Evolutionary conservation across 805 yeast genomes (phyloP), one percentile per base, ranked within the genome.

Genomic region (Scheffersomyces coipomensis): DNA sequence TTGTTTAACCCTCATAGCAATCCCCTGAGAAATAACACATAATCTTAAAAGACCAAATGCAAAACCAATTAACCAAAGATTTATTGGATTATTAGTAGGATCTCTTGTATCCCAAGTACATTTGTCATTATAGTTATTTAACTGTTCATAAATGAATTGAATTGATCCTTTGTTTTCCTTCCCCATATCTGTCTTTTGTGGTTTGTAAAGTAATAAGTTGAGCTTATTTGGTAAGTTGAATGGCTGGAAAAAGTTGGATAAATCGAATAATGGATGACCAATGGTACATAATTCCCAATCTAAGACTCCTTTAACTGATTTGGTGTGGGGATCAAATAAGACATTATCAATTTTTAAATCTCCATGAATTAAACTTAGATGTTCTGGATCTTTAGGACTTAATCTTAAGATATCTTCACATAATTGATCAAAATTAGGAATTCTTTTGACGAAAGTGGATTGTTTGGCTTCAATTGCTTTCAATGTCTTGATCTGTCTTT

Each of bases 281-380:
- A 76, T 62, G 0, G 85, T 80, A 45, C 83, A 78, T 29, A 80
- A 58, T 52, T 80, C 86, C 86, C 86, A 80, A 51, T 80, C 85
- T 30, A 80, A 61, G 2, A 80, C 75, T 0, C 84, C 83, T 35
- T 73, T 58, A 2, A 79, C 77, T 32, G 56, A 53, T 16, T 72
- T 71, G 33, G 69, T 66, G 1, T 69, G 71, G 46, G 79, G 79
- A 57, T 83, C 73, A 61, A 75, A 75, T 24, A 85, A 71, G 46
- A 84, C 65, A 62, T 84, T 71, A 67, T 85, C 83, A 51, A 76
- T 67, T 63, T 81, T 76, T 71, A 75, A 73, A 63, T 81, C 81
- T 32, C 90, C 86, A 47, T 80, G 86, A 27, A 80, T 77, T 40
- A 80, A 64, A 2, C 72, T 61, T 29, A 69, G 60, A 11, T 61